Conservation (phyloP, 441 rosid genomes). For the Macaranga tanarius region DNA sequence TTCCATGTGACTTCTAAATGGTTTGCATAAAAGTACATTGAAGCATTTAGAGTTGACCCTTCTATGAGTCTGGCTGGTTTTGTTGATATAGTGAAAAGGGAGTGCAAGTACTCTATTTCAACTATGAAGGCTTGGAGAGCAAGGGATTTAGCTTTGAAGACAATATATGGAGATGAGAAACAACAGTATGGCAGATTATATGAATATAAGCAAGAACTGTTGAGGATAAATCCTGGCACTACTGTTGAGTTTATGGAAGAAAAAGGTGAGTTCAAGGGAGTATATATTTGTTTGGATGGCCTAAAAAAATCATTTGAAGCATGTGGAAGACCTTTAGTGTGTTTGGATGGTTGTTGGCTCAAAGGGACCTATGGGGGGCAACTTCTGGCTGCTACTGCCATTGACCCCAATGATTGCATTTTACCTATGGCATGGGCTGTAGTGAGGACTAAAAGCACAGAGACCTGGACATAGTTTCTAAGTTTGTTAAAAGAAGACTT, state of each 20-base stretch:
- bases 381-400: background rate
- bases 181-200: background rate
- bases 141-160: background rate
- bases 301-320: background rate
- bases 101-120: background rate
- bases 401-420: slow-evolving; percentile 5
- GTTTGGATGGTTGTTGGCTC: background rate
- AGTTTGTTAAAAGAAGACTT: background rate
- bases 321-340: background rate
- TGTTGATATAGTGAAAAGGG: background rate
- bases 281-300: background rate
- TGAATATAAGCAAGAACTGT: background rate
- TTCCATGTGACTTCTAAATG: no score
- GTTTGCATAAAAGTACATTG: background rate
- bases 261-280: background rate
- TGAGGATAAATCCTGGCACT: background rate
- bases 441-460: background rate
- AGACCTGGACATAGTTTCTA: background rate
- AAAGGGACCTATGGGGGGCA: background rate
- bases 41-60: background rate
- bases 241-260: no score
- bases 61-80: background rate
- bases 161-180: background rate
- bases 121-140: background rate
- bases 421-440: background rate